Percentiles rank a stretch among this genome's conserved stretches.
These are phyloP conservation scores for Westerdykella sp. DNA, from an alignment of 2,329 filamentous ascomycete species.

Conservation along the genomic window DNA sequence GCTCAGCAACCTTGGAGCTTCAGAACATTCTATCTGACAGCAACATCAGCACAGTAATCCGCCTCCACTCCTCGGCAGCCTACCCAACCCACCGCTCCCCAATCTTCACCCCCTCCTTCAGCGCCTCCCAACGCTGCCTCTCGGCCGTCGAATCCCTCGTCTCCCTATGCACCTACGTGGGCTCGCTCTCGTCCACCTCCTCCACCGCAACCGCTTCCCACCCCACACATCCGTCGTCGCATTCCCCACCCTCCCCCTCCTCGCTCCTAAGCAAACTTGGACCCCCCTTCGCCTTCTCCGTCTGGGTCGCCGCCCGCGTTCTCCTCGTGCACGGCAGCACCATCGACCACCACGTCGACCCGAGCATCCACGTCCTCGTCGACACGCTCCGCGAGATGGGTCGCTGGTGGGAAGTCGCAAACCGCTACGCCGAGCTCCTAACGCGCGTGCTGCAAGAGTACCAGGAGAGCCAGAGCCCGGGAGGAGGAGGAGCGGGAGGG, in stretches of 20 bases:
- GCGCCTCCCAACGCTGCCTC: slow-evolving; percentile 75
- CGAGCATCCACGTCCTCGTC: slow-evolving; percentile 75
- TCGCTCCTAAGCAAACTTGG: slow-evolving; percentile 70
- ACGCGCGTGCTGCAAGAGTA: slow-evolving; percentile 83
- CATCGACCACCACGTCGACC: slow-evolving; percentile 74
- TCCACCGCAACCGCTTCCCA: no score
- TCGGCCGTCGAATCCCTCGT: slow-evolving; percentile 66
- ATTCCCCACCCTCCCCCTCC: no score
- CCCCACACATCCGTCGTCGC: no score
- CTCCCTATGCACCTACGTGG: slow-evolving; percentile 70
- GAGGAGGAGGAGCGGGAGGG: slow-evolving; percentile 2
- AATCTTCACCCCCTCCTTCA: slow-evolving; percentile 84
- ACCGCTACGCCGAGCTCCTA: slow-evolving; percentile 72
- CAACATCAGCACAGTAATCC: slow-evolving; percentile 62
- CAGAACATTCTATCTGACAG: slow-evolving; percentile 17
- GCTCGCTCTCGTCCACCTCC: slow-evolving; percentile 45
- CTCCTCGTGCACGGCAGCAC: slow-evolving; percentile 86
- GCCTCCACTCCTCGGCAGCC: slow-evolving; percentile 83
- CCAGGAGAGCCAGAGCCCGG: slow-evolving; percentile 62
- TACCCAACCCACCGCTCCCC: slow-evolving; percentile 84
- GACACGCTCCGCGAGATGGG: slow-evolving; percentile 77
- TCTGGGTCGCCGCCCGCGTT: slow-evolving; percentile 86
- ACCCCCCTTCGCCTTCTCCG: slow-evolving; percentile 82
- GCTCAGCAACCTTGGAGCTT: no score
- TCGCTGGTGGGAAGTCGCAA: slow-evolving; percentile 76